These are phyloP conservation scores for Hermanozyma aechmeae DNA, from an alignment of 805 yeast species.

Conservation along the genomic window DNA sequence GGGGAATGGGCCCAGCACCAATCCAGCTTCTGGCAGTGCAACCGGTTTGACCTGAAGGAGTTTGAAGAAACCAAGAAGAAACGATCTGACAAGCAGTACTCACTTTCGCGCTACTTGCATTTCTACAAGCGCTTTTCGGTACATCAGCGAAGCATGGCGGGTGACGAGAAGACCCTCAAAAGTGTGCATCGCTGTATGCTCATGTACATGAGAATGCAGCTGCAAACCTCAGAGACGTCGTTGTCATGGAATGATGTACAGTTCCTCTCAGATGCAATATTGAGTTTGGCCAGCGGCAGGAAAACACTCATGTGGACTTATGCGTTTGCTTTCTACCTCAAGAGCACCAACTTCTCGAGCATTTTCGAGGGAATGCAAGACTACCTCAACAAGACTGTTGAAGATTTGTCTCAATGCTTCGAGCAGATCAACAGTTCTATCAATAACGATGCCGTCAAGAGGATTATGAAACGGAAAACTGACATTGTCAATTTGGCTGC, in stretches of 20 bases:
- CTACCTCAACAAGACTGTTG: conserved; percentile 55
- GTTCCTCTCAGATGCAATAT: conserved; percentile 67
- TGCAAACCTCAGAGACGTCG: conserved; percentile 12
- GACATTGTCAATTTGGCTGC: conserved; percentile 34
- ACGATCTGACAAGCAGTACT: conserved; percentile 34
- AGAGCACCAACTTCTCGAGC: conserved; percentile 41
- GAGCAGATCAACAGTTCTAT: conserved; percentile 26
- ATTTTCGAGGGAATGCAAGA: conserved; percentile 68
- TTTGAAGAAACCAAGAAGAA: conserved; percentile 32
- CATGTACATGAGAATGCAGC: conserved; percentile 51
- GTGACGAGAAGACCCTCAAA: conserved; percentile 58
- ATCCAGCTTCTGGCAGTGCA: conserved; percentile 57
- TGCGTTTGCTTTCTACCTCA: conserved; percentile 65
- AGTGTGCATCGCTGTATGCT: conserved; percentile 57
- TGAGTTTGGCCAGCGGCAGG: conserved; percentile 57
- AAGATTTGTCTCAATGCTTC: conserved; percentile 55
- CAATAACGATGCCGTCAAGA: conserved; percentile 12
- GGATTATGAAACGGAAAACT: conserved; percentile 27
- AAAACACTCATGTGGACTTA: conserved; percentile 85
- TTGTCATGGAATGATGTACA: conserved; percentile 83
- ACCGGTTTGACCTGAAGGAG: conserved; percentile 30
- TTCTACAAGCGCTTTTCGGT: conserved; percentile 65
- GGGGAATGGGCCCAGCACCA: conserved; percentile 70
- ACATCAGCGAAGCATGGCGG: conserved; percentile 68
- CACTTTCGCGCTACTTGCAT: conserved; percentile 60